phyloP scores from a whole-genome alignment of 495 filamentous ascomycete genomes.

The Amphirosellinia nigrospora region DNA sequence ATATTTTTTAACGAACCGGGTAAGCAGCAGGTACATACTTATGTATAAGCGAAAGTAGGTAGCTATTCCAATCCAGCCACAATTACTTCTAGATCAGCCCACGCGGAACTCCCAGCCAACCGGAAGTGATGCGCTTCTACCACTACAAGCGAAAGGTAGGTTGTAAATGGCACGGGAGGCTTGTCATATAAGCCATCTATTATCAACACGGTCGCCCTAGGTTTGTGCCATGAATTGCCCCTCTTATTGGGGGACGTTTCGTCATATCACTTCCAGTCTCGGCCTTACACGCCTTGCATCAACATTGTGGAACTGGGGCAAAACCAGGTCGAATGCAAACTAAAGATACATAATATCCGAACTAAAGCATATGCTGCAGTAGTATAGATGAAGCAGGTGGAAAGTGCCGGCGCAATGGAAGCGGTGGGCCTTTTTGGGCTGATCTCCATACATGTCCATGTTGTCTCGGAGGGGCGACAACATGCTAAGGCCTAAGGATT shows the following conservation, averaged over 20 bases:
- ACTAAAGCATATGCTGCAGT: neutral
- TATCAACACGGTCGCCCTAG: conserved; percentile 2
- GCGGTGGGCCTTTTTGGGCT: neutral
- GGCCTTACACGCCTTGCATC: neutral
- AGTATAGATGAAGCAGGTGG: conserved; percentile 1
- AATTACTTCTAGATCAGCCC: conserved; percentile 2
- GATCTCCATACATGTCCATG: neutral
- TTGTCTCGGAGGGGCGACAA: neutral
- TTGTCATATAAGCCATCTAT: conserved; percentile 9
- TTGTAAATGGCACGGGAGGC: neutral
- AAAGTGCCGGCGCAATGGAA: conserved; percentile 6
- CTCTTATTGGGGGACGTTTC: conserved; percentile 9
- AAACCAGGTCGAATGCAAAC: neutral
- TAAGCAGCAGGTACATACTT: neutral
- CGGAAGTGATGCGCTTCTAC: conserved; percentile 2
- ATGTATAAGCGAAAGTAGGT: neutral
- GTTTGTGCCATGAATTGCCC: conserved; percentile 11
- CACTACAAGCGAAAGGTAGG: neutral
- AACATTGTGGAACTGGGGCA: neutral
- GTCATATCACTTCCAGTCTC: neutral
- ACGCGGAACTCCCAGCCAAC: neutral
- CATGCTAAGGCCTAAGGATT: neutral
- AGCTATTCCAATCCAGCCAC: conserved; percentile 3
- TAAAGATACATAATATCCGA: neutral
- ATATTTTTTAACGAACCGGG: neutral